Conservation (phyloP, 306 rosid species). For the Senna siamea region DNA sequence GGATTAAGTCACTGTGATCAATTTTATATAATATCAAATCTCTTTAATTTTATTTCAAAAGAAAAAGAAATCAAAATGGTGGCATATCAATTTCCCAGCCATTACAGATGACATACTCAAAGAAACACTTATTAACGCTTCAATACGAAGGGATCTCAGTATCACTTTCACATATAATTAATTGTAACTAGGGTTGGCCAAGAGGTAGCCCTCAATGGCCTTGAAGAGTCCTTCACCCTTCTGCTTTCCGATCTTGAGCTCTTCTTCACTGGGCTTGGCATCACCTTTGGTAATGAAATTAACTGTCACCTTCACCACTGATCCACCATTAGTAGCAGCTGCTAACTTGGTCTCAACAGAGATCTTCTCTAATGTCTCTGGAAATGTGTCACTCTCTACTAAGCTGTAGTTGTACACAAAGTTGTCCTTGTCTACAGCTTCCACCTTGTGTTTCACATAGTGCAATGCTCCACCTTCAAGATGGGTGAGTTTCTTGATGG, state of each 20-base stretch:
- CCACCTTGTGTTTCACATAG: conserved; percentile 4
- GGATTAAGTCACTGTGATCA: too few species aligned
- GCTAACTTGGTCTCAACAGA: conserved; percentile 31
- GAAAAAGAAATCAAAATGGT: too few species aligned
- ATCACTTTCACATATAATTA: not conserved
- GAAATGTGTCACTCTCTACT: conserved; percentile 1
- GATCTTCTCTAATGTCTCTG: not conserved
- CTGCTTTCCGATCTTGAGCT: conserved; percentile 19
- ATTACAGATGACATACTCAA: not conserved
- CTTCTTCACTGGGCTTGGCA: conserved; percentile 16
- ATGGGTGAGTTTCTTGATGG: conserved; percentile 28
- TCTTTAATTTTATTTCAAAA: too few species aligned
- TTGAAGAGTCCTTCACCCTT: conserved; percentile 15
- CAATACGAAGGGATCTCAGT: not conserved
- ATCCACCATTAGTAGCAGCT: conserved; percentile 8
- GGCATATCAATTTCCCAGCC: not conserved
- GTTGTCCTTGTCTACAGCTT: not conserved
- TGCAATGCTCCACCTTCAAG: conserved; percentile 20
- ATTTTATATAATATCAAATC: too few species aligned
- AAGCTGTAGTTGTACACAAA: conserved; percentile 10
- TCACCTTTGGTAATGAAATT: conserved; percentile 5
- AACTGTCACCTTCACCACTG: not conserved
- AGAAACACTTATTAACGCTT: not conserved
- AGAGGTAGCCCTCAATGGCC: conserved; percentile 12
- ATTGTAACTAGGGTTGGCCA: conserved; percentile 16